Evolutionary conservation across 2,329 filamentous ascomycete genomes (phyloP).

Genomic region (Colletotrichum phormii): DNA sequence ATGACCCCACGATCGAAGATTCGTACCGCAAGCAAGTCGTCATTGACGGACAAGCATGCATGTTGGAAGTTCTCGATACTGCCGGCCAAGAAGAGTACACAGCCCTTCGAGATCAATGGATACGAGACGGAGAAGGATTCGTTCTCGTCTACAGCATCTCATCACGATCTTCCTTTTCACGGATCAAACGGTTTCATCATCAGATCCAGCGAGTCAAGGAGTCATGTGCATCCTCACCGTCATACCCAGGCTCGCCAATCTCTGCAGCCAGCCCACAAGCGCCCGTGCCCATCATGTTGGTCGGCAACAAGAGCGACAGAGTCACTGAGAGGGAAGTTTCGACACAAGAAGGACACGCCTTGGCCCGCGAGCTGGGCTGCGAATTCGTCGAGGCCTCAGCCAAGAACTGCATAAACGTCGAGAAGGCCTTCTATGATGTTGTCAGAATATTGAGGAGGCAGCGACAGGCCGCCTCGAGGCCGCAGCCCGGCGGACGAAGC

Average conservation of each 20-base stretch:
- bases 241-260: constrained; percentile 81
- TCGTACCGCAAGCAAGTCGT: constrained; percentile 91
- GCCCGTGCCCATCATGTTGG: constrained; percentile 91
- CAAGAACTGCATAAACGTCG: constrained; percentile 98
- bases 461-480: constrained; percentile 68
- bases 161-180: constrained; percentile 91
- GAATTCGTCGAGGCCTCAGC: constrained; percentile 97
- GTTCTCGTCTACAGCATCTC: constrained; percentile 99
- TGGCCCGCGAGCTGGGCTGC: constrained; percentile 92
- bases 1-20: constrained; percentile 89
- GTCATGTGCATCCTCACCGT: constrained; percentile 80
- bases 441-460: constrained; percentile 90
- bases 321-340: constrained; percentile 97
- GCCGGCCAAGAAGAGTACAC: constrained; percentile 99
- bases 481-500: constrained; percentile 40
- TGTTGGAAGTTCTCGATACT: constrained; percentile 97
- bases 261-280: constrained; percentile 68
- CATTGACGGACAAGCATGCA: constrained; percentile 94
- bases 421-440: constrained; percentile 98
- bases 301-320: constrained; percentile 86
- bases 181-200: constrained; percentile 95
- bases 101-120: constrained; percentile 96
- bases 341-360: constrained; percentile 91
- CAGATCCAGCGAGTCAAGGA: constrained; percentile 99
- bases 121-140: constrained; percentile 96